Evolutionary conservation across 176 grass and related monocot species (phyloP), one percentile per base, ranked within the genome.

Genomic region (Luzula sylvatica): DNA sequence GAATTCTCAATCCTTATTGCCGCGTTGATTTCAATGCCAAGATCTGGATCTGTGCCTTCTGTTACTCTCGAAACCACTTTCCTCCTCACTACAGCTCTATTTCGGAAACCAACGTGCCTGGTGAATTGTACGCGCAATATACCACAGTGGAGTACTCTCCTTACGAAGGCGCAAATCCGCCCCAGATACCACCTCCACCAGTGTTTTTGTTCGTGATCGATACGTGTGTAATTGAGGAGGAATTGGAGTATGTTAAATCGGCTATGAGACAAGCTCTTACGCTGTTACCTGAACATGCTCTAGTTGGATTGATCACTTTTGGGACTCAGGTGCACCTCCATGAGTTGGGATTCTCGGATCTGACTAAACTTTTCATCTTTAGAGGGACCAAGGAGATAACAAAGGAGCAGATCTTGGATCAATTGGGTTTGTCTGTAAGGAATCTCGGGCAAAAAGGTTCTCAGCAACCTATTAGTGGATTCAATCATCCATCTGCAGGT

Each of bases 11-110:
- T 26, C 92, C 92, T 23, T 98, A 68, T 68, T 86, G 81, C n/a
- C 92, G 81, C 52, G 92, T 98, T 21, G 92, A 98, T 58, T 98
- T 83, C 65, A 66, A 74, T 7, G 92, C 92, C 56, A 98, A 87
- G 78, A 98, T 98, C 78, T 98, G 92, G 92, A 98, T 98, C 92
- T 98, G 92, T 55, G 81, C 92, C 17, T 56, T 98, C 27, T 98
- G 92, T 72, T 98, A 74, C 72, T 86, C 92, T 19, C 81, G 92
- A 11, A 98, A 98, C 75, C 78, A 90, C 68, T 98, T 98, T 6
- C 92, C 92, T 2, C 78, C 71, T 7, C 92, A 98, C 75, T 98
- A 98, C 56, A 68, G 82, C 7, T 78, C 63, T 68, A 90, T 98
- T 46, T 86, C 81, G 22, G 92, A 90, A 48, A 32, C 65, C 72